These are phyloP conservation scores for Aureobasidium mangrovei DNA, from an alignment of 2,329 filamentous ascomycete species.

Conservation along the genomic window DNA sequence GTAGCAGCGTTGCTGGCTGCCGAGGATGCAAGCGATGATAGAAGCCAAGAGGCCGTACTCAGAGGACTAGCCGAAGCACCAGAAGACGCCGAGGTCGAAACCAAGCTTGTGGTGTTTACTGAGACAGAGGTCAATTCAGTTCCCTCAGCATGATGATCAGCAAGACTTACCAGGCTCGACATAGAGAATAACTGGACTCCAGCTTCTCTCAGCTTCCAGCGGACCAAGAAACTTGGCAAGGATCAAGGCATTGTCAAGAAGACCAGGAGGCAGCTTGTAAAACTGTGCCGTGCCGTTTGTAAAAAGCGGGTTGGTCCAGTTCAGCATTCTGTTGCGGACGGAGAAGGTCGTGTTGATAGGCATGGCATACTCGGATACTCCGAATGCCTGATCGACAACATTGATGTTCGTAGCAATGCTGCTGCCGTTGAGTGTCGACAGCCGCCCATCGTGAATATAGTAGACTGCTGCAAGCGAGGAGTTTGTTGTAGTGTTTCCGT, in stretches of 20 bases:
- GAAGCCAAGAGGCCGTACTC: background rate
- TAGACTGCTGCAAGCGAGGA: slow-evolving; percentile 23
- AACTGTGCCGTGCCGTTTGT: slow-evolving; percentile 25
- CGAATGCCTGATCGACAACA: slow-evolving; percentile 22
- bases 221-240: slow-evolving; percentile 24
- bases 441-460: slow-evolving; percentile 22
- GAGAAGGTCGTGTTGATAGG: slow-evolving; percentile 25
- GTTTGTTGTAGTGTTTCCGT: slow-evolving; percentile 28
- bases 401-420: slow-evolving; percentile 21
- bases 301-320: slow-evolving; percentile 28
- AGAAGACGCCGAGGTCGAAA: background rate
- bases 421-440: slow-evolving; percentile 19
- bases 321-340: slow-evolving; percentile 21
- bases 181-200: slow-evolving; percentile 23
- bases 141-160: background rate
- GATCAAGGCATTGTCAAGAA: slow-evolving; percentile 23
- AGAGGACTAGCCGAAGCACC: background rate
- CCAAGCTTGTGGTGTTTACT: background rate
- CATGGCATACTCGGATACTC: slow-evolving; percentile 17
- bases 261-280: slow-evolving; percentile 22
- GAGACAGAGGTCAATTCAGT: background rate
- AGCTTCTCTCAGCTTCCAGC: slow-evolving; percentile 19
- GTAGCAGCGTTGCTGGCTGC: background rate
- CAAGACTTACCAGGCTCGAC: slow-evolving; percentile 19
- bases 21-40: background rate